Evolutionary conservation across 768 basidiomycete genomes (phyloP).

Genomic region (Lactarius indigo): DNA sequence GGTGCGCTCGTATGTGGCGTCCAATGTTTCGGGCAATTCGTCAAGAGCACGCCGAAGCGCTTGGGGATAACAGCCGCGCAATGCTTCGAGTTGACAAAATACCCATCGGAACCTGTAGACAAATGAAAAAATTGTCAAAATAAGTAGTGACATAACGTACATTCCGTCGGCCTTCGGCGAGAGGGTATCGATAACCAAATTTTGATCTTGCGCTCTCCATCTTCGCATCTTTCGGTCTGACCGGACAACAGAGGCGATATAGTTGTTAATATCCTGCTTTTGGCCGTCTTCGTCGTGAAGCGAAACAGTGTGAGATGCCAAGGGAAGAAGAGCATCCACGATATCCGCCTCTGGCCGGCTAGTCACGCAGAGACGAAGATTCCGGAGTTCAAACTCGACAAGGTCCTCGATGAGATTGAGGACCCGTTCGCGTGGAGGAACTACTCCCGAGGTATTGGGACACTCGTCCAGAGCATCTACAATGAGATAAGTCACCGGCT

Average conservation of each 20-base stretch:
- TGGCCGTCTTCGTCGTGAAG: conserved; percentile 14
- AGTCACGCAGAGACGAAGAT: conserved; percentile 4
- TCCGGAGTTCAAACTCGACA: not conserved
- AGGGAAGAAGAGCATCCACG: not conserved
- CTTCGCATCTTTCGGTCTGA: not conserved
- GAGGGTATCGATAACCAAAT: conserved; percentile 2
- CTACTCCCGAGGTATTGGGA: conserved; percentile 1
- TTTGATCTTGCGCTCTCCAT: conserved; percentile 7
- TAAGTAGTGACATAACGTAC: too few species aligned
- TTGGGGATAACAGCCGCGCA: not conserved
- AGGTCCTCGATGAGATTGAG: not conserved
- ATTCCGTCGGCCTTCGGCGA: conserved; percentile 7
- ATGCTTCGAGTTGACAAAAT: conserved; percentile 7
- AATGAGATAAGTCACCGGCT: not conserved
- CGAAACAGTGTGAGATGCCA: not conserved
- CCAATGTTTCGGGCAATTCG: conserved; percentile 1
- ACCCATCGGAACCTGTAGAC: conserved; percentile 9
- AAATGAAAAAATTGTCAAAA: not conserved
- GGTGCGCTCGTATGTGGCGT: conserved; percentile 4
- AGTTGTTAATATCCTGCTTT: not conserved
- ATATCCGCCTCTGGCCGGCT: conserved; percentile 13
- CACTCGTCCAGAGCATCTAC: conserved; percentile 14
- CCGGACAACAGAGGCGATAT: not conserved
- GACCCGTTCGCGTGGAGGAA: conserved; percentile 1
- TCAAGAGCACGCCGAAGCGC: not conserved